Percentiles rank a stretch among this genome's conserved stretches.
These are phyloP conservation scores for Diplodia mutila DNA, from an alignment of 2,329 filamentous ascomycete genomes.

Conservation along the genomic window DNA sequence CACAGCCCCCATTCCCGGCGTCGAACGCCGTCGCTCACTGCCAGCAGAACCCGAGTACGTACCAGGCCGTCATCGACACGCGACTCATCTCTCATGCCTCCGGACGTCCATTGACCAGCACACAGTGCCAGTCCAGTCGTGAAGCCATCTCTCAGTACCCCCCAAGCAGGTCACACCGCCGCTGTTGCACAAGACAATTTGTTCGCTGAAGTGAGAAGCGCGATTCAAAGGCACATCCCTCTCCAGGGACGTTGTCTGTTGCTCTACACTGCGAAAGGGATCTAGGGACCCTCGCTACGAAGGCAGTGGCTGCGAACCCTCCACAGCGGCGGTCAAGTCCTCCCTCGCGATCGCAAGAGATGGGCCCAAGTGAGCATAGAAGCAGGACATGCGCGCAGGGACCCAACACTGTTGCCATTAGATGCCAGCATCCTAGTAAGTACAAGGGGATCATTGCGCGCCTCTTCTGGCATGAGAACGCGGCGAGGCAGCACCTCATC, in stretches of 20 bases:
- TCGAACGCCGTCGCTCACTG: not conserved
- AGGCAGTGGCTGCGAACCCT: not conserved
- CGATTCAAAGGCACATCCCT: not conserved
- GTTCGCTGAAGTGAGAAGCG: not conserved
- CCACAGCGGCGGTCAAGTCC: not conserved
- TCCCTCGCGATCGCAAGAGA: not conserved
- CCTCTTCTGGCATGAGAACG: not conserved
- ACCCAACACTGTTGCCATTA: not conserved
- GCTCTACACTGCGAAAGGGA: not conserved
- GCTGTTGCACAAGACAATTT: not conserved
- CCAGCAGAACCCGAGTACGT: not conserved
- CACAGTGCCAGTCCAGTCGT: not conserved
- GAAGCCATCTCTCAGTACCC: not conserved
- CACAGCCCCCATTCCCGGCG: not conserved
- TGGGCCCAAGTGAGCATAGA: not conserved
- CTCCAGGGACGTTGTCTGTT: not conserved
- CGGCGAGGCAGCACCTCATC: not conserved
- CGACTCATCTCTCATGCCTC: not conserved
- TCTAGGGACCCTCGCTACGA: not conserved
- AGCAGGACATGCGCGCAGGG: not conserved
- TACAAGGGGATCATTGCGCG: not conserved
- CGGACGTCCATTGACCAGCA: not conserved
- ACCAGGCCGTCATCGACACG: not conserved
- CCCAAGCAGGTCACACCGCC: not conserved
- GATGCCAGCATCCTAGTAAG: not conserved